Evolutionary conservation across 805 yeast species (phyloP).

Genomic region (Hanseniaspora guilliermondii): DNA sequence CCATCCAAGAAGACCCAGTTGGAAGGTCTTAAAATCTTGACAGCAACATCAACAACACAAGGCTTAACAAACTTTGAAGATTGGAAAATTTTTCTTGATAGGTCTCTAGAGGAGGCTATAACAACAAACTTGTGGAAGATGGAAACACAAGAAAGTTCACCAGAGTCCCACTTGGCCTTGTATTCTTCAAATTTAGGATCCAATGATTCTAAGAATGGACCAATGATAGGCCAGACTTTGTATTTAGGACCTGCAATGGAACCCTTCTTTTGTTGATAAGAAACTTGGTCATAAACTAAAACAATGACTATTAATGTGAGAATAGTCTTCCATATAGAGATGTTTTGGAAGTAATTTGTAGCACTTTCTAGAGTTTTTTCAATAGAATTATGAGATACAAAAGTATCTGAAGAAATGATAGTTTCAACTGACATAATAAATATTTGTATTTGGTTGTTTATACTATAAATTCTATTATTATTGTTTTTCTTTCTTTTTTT

Average conservation of each 20-base stretch:
- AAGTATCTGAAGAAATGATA: slow-evolving; percentile 7
- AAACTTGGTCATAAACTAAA: slow-evolving; percentile 59
- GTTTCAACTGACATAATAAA: slow-evolving; percentile 4
- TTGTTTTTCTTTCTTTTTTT: too few relatives aligned
- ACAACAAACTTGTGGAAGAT: slow-evolving; percentile 97
- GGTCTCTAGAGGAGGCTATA: slow-evolving; percentile 76
- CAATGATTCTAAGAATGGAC: slow-evolving; percentile 86
- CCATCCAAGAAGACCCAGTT: slow-evolving; percentile 98
- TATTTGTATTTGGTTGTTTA: not conserved
- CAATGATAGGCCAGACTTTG: slow-evolving; percentile 89
- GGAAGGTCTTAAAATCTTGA: slow-evolving; percentile 82
- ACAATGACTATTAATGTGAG: slow-evolving; percentile 36
- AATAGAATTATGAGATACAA: not conserved
- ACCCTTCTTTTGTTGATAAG: slow-evolving; percentile 72
- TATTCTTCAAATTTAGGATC: slow-evolving; percentile 95
- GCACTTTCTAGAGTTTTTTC: slow-evolving; percentile 5
- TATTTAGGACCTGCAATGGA: slow-evolving; percentile 77
- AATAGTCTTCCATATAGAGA: slow-evolving; percentile 45
- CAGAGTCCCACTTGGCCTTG: slow-evolving; percentile 85
- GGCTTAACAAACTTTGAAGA: slow-evolving; percentile 87
- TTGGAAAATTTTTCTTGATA: slow-evolving; percentile 74
- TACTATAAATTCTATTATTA: too few relatives aligned
- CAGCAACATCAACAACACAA: slow-evolving; percentile 95
- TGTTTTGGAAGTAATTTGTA: slow-evolving; percentile 18
- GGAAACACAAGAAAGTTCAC: slow-evolving; percentile 90